phyloP scores from a whole-genome alignment of 495 filamentous ascomycete species.

The Neurospora sublineolata region DNA sequence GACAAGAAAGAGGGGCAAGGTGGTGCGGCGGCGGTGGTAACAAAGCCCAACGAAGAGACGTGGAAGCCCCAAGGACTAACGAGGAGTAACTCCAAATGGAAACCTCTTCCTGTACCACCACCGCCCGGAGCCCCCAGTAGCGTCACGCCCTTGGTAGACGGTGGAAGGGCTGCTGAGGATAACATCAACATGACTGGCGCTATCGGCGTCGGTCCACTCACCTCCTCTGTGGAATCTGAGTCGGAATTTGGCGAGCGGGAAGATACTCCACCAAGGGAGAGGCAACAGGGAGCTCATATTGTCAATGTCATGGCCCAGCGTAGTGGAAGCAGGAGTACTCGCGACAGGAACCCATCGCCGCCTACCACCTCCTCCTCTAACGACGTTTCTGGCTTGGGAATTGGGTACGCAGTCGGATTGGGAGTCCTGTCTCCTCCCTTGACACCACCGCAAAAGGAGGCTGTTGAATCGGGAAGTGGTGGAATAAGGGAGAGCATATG shows the following conservation, averaged over 20 bases:
- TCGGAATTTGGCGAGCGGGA: background rate
- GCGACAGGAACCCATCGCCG: background rate
- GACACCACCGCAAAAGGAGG: background rate
- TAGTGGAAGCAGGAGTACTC: background rate
- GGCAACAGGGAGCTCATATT: background rate
- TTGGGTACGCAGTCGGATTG: background rate
- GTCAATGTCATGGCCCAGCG: background rate
- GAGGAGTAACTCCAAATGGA: conserved; percentile 14
- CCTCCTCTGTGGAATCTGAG: background rate
- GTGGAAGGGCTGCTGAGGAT: background rate
- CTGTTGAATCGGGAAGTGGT: background rate
- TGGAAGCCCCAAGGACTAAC: background rate
- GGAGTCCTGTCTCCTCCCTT: background rate
- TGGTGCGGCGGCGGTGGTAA: background rate
- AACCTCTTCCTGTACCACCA: conserved; percentile 13
- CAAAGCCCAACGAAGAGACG: background rate
- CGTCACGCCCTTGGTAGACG: background rate
- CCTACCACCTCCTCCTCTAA: background rate
- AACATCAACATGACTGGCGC: background rate
- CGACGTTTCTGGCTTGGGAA: background rate
- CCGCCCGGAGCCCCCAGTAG: background rate
- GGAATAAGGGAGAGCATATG: background rate
- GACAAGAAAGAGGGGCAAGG: background rate
- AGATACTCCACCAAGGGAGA: background rate
- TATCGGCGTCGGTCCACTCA: background rate